Evolutionary conservation across 352 stramenopile species (phyloP).

Genomic region (Pythium angustatum): DNA sequence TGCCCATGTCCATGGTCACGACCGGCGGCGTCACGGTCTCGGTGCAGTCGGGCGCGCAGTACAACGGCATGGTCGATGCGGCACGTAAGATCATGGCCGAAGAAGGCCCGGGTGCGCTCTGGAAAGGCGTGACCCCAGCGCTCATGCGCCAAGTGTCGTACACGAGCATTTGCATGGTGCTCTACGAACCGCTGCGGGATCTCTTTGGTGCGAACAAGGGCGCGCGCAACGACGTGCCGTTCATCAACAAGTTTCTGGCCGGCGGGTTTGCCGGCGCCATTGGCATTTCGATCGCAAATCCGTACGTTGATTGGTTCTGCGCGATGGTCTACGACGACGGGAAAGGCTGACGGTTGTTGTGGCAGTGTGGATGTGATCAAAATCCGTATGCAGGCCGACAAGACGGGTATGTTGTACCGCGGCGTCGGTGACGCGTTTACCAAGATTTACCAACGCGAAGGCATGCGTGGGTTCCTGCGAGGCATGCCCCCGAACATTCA

Average conservation of each 20-base stretch:
- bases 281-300: constrained; percentile 81
- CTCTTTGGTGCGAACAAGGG: constrained; percentile 55
- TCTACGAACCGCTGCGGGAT: constrained; percentile 85
- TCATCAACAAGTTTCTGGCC: constrained; percentile 80
- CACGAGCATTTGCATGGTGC: constrained; percentile 84
- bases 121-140: constrained; percentile 77
- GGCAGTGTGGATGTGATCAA: constrained; percentile 87
- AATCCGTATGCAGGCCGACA: constrained; percentile 83
- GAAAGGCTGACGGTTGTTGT: no score
- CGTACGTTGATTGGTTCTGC: constrained; percentile 46
- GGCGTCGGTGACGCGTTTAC: constrained; percentile 65
- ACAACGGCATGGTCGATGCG: constrained; percentile 79
- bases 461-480: constrained; percentile 65
- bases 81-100: constrained; percentile 65
- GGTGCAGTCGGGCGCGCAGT: constrained; percentile 37
- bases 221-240: constrained; percentile 51
- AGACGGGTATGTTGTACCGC: constrained; percentile 66
- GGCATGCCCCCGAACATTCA: constrained; percentile 88
- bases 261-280: constrained; percentile 78
- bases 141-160: constrained; percentile 85
- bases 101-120: constrained; percentile 64
- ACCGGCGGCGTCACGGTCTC: constrained; percentile 32
- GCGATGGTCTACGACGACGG: no score
- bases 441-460: constrained; percentile 77
- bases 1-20: constrained; percentile 26